Evolutionary conservation across 805 yeast species (phyloP), one percentile per base, ranked within the genome.

Genomic region (Yueomyces sinensis): DNA sequence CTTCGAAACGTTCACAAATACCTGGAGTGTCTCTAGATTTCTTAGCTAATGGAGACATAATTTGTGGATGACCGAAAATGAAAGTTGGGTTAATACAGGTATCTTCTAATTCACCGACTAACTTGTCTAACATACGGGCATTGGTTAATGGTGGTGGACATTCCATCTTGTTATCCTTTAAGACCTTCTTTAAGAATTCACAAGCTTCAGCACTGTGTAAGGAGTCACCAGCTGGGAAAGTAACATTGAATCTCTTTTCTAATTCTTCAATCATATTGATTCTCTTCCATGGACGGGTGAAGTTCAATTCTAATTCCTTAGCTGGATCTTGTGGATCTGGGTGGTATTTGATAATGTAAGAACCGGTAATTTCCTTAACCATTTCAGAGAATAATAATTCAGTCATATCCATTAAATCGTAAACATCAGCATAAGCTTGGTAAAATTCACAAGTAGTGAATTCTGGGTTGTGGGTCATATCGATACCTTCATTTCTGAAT

Each of bases 31-130:
- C 71, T 65, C 98, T 79, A 59, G 89, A 82, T 67, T 82, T 83
- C 70, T 89, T 89, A 58, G 98, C 98, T 63, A 89, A 73, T 46
- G 98, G 98, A 38, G 97, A 89, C 98, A 89, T 89, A 93, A 89
- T 84, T 68, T 89, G 96, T 40, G 98, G 98, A 63, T 89, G 98
- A 50, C 98, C 98, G 54, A 84, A 87, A 62, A 89, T 82, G 63
- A 89, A 89, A 32, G 97, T 91, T 50, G 98, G 98, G 71, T 83
- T 91, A 63, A 89, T 82, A 58, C 93, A 83, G 35, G 75, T 69
- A 54, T 87, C 96, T 69, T 89, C 98, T 61, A 80, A 74, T 60
- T 84, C 96, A 56, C 98, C 97, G 50, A 89, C 95, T 44, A 89
- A 76, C 70, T 83, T 87, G 71, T 91, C 98, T 59, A 91, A 76